Evolutionary conservation across 176 grass and related monocot genomes (phyloP), one percentile per base, ranked within the genome.

Genomic region (Rhipidocladum racemiflorum): DNA sequence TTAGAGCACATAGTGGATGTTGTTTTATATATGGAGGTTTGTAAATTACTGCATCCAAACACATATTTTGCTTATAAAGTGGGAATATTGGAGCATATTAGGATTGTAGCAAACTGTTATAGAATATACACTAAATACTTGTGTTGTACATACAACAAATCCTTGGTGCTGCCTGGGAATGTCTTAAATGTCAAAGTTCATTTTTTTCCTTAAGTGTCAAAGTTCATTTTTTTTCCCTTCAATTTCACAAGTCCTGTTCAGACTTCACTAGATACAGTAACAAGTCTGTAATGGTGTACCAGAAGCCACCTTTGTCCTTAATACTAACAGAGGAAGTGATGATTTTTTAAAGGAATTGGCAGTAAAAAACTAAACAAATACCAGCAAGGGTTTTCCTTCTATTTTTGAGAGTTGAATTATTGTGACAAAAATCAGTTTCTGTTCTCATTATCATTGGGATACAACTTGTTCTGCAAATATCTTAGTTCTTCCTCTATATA

Each of bases 21-120:
- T 88, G 95, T 98, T 89, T 80, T 98, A 9, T 98, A 98, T 80
- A 98, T 98, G 95, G 95, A 98, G 95, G 95, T 98, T 77, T 64
- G 78, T 81, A 45, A 78, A 85, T 49, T 64, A 48, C 55, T 70
- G 44, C 34, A 38, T 81, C 28, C 3, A 28, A 39, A 8, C 14
- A 65, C 38, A 74, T 65, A 25, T 75, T 39, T 63, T 21, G 6
- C 55, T 71, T 35, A 61, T 68, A 82, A 46, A 81, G 34, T 72
- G 35, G 51, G 20, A 59, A 28, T 54, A 76, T 9, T 76, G 10
- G 39, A 72, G 3, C 24, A 18, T 48, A 18, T 10, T 75, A 71
- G 38, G 20, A 24, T 72, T 82, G 72, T 63, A 48, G 43, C 20
- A 73, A 2, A 35, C 59, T 2, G 44, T 61, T 50, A 17, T 50